Conservation (phyloP, 345 rosid genomes). For the Aurinia saxatilis region DNA sequence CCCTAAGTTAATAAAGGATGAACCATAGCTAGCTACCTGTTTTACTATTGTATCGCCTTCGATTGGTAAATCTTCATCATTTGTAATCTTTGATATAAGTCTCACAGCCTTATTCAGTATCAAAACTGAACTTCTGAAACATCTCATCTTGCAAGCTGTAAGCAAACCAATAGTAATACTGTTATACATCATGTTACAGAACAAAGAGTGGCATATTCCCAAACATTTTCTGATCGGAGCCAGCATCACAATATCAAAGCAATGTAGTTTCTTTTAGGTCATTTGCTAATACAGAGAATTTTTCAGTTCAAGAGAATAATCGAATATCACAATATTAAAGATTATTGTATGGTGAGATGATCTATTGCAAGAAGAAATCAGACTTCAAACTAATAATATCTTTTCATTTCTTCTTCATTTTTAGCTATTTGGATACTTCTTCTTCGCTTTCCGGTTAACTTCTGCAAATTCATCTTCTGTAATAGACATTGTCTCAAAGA, state of each 20-base stretch:
- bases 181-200: background rate
- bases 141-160: conserved; percentile 97
- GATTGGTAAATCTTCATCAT: conserved; percentile 82
- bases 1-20: background rate
- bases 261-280: background rate
- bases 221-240: background rate
- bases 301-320: conserved; percentile 3
- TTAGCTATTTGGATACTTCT: no score
- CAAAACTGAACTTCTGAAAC: conserved; percentile 93
- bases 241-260: background rate
- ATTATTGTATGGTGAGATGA: no score
- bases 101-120: conserved; percentile 91
- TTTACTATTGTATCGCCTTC: conserved; percentile 81
- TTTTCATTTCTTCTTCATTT: no score
- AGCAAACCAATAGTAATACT: background rate
- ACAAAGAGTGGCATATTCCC: background rate
- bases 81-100: conserved; percentile 72
- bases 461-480: no score
- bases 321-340: no score
- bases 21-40: conserved; percentile 55
- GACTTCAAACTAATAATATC: no score
- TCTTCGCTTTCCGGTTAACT: no score
- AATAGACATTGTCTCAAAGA: no score
- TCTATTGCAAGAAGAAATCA: no score
- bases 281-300: conserved; percentile 1